These are phyloP conservation scores for Colletotrichum endophyticum DNA, from an alignment of 2,329 filamentous ascomycete species.

Conservation along the genomic window DNA sequence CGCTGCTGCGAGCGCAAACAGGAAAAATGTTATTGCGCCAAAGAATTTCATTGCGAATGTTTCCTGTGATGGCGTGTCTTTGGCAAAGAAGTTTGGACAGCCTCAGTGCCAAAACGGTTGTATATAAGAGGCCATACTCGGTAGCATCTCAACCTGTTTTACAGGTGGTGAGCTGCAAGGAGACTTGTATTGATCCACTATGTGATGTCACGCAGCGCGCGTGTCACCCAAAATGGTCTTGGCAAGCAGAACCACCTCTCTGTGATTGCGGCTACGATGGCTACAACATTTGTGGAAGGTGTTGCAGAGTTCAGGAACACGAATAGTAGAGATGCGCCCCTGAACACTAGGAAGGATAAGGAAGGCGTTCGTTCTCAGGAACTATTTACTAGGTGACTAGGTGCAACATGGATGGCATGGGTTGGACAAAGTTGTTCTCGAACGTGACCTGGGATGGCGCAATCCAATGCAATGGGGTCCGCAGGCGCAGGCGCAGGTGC, in stretches of 20 bases:
- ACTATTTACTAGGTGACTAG: neutral
- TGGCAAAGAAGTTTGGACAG: neutral
- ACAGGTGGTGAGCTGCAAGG: neutral
- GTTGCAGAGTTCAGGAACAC: neutral
- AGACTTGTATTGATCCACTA: neutral
- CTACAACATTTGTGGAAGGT: neutral
- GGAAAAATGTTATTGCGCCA: neutral
- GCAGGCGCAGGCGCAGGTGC: neutral
- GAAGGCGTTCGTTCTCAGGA: neutral
- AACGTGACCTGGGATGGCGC: neutral
- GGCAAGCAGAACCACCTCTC: neutral
- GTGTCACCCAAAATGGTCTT: neutral
- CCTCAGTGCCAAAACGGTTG: accelerated
- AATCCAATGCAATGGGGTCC: neutral
- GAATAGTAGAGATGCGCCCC: neutral
- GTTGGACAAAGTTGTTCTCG: neutral
- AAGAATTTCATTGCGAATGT: neutral
- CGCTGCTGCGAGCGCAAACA: neutral
- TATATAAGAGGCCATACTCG: neutral
- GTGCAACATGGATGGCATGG: neutral
- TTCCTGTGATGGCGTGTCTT: neutral
- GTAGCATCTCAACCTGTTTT: neutral
- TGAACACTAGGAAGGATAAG: neutral
- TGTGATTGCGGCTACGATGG: neutral
- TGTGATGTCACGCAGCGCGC: neutral